Conservation (phyloP, 2,329 filamentous ascomycete species). For the Scytalidium sp. region DNA sequence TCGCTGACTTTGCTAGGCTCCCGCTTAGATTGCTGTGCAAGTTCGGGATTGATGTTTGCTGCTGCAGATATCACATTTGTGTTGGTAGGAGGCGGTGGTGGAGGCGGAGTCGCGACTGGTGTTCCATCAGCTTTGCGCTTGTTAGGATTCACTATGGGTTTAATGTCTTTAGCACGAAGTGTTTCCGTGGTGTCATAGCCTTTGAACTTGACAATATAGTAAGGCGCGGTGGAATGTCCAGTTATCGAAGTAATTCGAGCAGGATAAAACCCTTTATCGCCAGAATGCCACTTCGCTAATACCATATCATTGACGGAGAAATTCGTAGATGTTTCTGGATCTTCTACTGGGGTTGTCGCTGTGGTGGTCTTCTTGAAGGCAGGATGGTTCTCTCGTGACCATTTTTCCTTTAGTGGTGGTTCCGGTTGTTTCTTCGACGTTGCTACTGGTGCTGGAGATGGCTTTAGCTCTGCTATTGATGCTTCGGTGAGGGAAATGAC, state of each 20-base stretch:
- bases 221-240: conserved; percentile 83
- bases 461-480: conserved; percentile 77
- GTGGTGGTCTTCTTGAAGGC: conserved; percentile 62
- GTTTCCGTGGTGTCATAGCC: conserved; percentile 85
- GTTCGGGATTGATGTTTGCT: conserved; percentile 58
- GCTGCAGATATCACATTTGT: conserved; percentile 33
- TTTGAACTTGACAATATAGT: conserved; percentile 95
- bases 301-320: conserved; percentile 90
- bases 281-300: conserved; percentile 85
- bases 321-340: conserved; percentile 46
- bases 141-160: conserved; percentile 67
- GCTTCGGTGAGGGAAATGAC: conserved; percentile 77
- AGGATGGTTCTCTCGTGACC: conserved; percentile 77
- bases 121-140: conserved; percentile 86
- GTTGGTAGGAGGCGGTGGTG: conserved; percentile 36
- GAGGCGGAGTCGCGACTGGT: conserved; percentile 45
- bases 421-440: conserved; percentile 39
- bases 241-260: conserved; percentile 92
- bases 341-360: conserved; percentile 46
- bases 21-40: conserved; percentile 61
- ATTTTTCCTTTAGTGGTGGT: conserved; percentile 64
- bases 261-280: conserved; percentile 87
- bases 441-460: conserved; percentile 39
- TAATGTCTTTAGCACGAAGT: conserved; percentile 76
- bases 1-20: conserved; percentile 62